A percentile compares a stretch with the other conserved stretches of the same genome.
Evolutionary conservation across 352 stramenopile species (phyloP).

Genomic region (Globisporangium perplexum): DNA sequence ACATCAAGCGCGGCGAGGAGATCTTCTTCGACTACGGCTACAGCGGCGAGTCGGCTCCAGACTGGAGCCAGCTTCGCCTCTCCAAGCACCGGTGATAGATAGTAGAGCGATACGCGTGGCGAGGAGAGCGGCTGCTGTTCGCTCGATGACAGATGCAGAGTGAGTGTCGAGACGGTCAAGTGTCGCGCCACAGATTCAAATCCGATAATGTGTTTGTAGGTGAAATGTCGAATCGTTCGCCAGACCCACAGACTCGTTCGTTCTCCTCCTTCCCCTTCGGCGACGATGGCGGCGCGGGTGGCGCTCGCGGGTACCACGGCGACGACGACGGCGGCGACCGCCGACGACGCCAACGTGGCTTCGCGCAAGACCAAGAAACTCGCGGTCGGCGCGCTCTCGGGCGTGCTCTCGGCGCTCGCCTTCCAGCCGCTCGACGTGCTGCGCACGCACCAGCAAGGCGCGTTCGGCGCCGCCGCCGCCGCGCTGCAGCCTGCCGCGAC

Average conservation of each 20-base stretch:
- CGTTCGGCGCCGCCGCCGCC: conserved; percentile 33
- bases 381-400: conserved; percentile 56
- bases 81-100: background rate
- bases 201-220: too few species aligned
- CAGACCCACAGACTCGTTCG: too few species aligned
- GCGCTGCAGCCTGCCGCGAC: background rate
- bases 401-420: conserved; percentile 73
- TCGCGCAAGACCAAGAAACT: conserved; percentile 70
- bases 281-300: conserved; percentile 7
- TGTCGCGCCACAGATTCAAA: too few species aligned
- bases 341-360: conserved; percentile 6
- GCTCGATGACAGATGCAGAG: too few species aligned
- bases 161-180: too few species aligned
- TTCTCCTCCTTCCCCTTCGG: too few species aligned
- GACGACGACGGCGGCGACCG: background rate
- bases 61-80: conserved; percentile 52
- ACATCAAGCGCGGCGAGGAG: conserved; percentile 82
- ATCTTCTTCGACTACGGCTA: conserved; percentile 74
- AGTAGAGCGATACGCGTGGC: background rate
- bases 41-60: conserved; percentile 44
- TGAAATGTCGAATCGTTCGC: background rate
- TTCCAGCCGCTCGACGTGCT: conserved; percentile 86
- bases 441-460: conserved; percentile 79
- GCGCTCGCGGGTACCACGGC: conserved; percentile 1
- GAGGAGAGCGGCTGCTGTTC: background rate